phyloP scores from a whole-genome alignment of 148 eudicot species.

The Rhododendron griersonianum region DNA sequence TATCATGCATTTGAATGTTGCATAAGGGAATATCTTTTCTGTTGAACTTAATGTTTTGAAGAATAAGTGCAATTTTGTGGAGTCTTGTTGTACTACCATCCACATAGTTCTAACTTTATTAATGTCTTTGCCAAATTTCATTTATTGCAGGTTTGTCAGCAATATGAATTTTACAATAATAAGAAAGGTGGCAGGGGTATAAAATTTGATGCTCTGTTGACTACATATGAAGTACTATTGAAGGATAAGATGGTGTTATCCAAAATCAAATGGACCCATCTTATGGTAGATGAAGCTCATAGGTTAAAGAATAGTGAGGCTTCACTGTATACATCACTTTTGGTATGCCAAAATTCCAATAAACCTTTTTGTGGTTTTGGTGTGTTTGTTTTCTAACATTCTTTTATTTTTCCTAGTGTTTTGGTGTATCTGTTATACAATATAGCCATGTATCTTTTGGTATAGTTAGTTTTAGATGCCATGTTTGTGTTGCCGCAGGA shows the following conservation, averaged over 20 bases:
- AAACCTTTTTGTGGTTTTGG: neutral
- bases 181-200: conserved; percentile 54
- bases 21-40: neutral
- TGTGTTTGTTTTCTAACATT: neutral
- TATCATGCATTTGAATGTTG: neutral
- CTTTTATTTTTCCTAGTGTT: neutral
- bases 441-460: neutral
- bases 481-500: conserved; percentile 43
- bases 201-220: conserved; percentile 83
- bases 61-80: neutral
- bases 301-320: conserved; percentile 97
- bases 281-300: conserved; percentile 99
- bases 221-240: conserved; percentile 92
- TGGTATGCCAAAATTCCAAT: conserved; percentile 37
- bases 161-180: conserved; percentile 83
- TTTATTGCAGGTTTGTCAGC: conserved; percentile 87
- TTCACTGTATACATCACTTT: conserved; percentile 74
- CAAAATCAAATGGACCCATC: conserved; percentile 93
- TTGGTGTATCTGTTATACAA: neutral
- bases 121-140: neutral
- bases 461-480: neutral
- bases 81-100: neutral
- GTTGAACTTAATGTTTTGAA: neutral
- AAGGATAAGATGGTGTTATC: conserved; percentile 90
- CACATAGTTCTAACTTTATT: neutral